Percentiles rank a stretch among this genome's conserved stretches.
Conservation (phyloP, 805 yeast genomes). For the Candida yuanshanica region DNA sequence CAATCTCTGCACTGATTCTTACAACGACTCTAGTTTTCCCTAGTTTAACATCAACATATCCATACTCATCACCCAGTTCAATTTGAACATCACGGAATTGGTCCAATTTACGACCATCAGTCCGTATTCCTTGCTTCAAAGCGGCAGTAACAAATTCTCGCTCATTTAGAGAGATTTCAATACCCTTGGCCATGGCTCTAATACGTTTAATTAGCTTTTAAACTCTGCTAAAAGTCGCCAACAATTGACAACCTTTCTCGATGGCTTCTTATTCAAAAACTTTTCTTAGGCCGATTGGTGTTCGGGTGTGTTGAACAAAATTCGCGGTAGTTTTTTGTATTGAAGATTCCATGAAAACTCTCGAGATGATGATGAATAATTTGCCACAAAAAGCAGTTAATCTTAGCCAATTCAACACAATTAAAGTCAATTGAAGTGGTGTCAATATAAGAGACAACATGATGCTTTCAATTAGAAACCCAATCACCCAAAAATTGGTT, state of each 20-base stretch:
- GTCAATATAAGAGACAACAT: too few relatives aligned
- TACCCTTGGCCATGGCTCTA: slow-evolving; percentile 50
- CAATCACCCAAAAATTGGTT: background rate
- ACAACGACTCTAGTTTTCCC: slow-evolving; percentile 74
- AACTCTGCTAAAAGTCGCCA: too few relatives aligned
- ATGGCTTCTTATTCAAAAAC: too few relatives aligned
- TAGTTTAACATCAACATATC: slow-evolving; percentile 70
- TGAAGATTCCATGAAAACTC: too few relatives aligned
- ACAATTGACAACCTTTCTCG: too few relatives aligned
- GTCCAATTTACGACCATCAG: slow-evolving; percentile 63
- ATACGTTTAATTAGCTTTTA: too few relatives aligned
- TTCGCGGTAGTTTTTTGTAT: background rate
- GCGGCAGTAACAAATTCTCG: slow-evolving; percentile 54
- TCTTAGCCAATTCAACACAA: too few relatives aligned
- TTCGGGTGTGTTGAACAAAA: background rate
- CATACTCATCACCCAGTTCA: slow-evolving; percentile 62
- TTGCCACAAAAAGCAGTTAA: too few relatives aligned
- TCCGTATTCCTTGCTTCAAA: slow-evolving; percentile 54
- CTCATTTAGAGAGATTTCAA: slow-evolving; percentile 62
- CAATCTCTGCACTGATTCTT: slow-evolving; percentile 68
- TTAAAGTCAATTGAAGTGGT: too few relatives aligned
- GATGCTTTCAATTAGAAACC: too few relatives aligned
- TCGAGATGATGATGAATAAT: too few relatives aligned
- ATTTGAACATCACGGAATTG: slow-evolving; percentile 65
- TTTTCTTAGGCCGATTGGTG: background rate